Evolutionary conservation across 306 rosid genomes (phyloP), one percentile per base, ranked within the genome.

Genomic region (Notholithocarpus densiflorus): DNA sequence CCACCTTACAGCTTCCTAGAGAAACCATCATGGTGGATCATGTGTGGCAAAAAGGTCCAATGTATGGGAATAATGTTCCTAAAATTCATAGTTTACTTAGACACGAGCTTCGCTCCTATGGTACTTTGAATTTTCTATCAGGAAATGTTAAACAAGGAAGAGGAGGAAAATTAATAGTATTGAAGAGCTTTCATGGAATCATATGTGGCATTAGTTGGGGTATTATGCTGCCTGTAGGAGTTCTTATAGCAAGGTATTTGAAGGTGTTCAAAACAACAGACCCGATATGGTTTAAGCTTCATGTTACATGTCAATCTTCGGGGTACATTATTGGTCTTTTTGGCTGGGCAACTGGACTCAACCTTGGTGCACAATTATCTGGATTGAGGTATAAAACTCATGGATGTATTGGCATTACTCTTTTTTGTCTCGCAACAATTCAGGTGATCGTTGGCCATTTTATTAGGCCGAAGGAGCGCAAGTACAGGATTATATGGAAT

Each of bases 181-280:
- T 66, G 80, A 13, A 56, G 31, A 57, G 55, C 14, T 1, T 3
- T 24, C 9, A 81, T 80, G 91, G 82, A 61, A 23, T 82, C 3
- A 7, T 84, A 37, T 81, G 82, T 54, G 61, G 56, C 0, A 9
- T 87, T 14, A 79, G 87, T 0, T 87, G 88, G 89, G 89, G 89
- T 43, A 32, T 84, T 56, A 23, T 87, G 7, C 75, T 85, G 88
- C 86, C 88, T 0, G 32, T 56, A 2, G 88, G 89, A 2, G 81
- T 45, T 5, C 75, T 85, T 10, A 1, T 85, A 1, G 88, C 82
- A n/a, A 80, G 86, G 2, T 55, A 79, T 12, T n/a, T 83, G 74
- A 83, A 59, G 32, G 4, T 56, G 26, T 79, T 78, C 27, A 59
- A 85, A 4, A 73, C 66, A 2, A 1, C 34, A 1, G 78, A 54